These are phyloP conservation scores for Cryptosporidium sp. DNA, from an alignment of 169 alveolate species.

Conservation along the genomic window DNA sequence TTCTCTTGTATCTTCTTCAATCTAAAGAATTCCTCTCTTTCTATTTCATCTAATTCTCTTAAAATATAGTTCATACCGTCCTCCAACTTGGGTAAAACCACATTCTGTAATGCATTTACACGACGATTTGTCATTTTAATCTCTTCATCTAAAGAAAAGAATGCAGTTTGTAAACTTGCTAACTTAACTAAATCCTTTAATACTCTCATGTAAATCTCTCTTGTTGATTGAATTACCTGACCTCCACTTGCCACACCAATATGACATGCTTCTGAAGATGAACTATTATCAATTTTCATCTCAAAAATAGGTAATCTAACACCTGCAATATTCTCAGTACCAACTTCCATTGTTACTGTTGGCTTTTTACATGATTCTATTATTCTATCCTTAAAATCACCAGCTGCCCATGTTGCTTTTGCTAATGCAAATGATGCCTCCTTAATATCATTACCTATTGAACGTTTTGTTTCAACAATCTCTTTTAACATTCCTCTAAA, in stretches of 20 bases:
- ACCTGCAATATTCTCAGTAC: constrained; percentile 95
- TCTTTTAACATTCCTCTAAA: constrained; percentile 91
- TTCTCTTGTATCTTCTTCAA: constrained; percentile 67
- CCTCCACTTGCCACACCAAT: constrained; percentile 88
- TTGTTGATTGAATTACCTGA: constrained; percentile 85
- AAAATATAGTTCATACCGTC: constrained; percentile 91
- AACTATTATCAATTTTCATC: constrained; percentile 89
- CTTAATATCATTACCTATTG: constrained; percentile 90
- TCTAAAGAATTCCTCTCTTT: constrained; percentile 95
- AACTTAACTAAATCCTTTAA: constrained; percentile 88
- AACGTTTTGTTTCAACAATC: constrained; percentile 87
- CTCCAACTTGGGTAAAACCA: constrained; percentile 93
- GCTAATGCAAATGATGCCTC: constrained; percentile 92
- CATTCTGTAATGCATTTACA: constrained; percentile 95
- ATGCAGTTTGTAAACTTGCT: constrained; percentile 94
- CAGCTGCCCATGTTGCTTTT: constrained; percentile 96
- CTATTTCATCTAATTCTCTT: constrained; percentile 94
- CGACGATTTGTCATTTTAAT: constrained; percentile 96
- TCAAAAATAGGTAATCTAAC: constrained; percentile 93
- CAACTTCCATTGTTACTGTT: constrained; percentile 89
- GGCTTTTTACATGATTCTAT: constrained; percentile 93
- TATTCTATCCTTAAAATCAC: constrained; percentile 89
- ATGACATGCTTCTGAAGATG: constrained; percentile 75
- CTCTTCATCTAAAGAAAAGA: constrained; percentile 94
- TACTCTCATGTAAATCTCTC: constrained; percentile 83